phyloP scores from a whole-genome alignment of 257 asterid species.

The Schizonepeta tenuifolia region DNA sequence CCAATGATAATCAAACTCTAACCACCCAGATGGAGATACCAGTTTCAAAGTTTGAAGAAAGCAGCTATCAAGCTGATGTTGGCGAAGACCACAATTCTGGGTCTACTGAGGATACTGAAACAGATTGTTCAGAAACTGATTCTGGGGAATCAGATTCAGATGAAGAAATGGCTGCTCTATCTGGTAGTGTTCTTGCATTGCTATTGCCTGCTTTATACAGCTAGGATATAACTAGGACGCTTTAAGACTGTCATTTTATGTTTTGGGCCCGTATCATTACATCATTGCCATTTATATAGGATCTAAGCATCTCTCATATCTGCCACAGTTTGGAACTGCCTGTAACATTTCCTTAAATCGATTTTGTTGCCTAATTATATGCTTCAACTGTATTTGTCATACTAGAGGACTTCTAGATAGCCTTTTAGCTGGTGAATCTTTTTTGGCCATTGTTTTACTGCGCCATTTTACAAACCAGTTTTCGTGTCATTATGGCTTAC shows the following conservation, averaged over 20 bases:
- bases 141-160: conserved; percentile 84
- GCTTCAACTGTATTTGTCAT: neutral
- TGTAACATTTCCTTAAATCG: conserved; percentile 4
- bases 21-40: conserved; percentile 53
- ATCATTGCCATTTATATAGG: conserved; percentile 12
- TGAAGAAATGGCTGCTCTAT: conserved; percentile 69
- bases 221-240: conserved; percentile 4
- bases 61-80: conserved; percentile 46
- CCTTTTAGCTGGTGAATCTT: neutral
- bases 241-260: conserved; percentile 2
- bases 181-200: conserved; percentile 56
- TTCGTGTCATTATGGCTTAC: conserved; percentile 9
- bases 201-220: conserved; percentile 11
- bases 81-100: conserved; percentile 69
- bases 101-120: conserved; percentile 90
- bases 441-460: conserved; percentile 15
- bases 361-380: neutral
- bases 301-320: neutral
- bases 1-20: conserved; percentile 46
- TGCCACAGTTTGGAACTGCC: conserved; percentile 14
- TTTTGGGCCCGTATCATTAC: neutral
- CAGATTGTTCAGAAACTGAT: conserved; percentile 90
- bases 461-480: neutral
- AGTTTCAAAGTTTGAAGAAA: conserved; percentile 56
- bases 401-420: neutral